Conservation (phyloP, 495 filamentous ascomycete species). For the Bacidia gigantensis region DNA sequence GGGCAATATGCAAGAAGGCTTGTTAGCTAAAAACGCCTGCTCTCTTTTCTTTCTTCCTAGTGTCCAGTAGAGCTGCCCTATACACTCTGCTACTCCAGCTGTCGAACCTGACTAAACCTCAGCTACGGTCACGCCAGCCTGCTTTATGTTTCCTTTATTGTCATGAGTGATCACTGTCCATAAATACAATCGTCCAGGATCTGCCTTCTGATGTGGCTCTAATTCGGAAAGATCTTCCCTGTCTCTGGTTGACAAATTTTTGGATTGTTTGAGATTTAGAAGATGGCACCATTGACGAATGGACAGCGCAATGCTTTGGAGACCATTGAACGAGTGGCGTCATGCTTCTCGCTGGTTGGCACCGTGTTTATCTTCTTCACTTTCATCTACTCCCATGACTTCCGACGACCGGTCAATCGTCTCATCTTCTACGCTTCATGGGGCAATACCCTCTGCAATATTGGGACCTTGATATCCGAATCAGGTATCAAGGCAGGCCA, state of each 20-base stretch:
- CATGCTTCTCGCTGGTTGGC: constrained; percentile 60
- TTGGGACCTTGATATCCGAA: constrained; percentile 61
- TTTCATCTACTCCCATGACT: constrained; percentile 44
- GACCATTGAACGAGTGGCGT: constrained; percentile 52
- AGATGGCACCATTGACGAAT: neutral
- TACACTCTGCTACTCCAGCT: neutral
- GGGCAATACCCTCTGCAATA: constrained; percentile 70
- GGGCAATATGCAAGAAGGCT: neutral
- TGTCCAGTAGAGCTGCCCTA: neutral
- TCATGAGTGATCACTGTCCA: neutral
- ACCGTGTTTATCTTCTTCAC: constrained; percentile 62
- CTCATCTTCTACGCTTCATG: constrained; percentile 77
- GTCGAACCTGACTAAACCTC: neutral
- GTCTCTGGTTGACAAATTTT: neutral
- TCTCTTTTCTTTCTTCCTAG: neutral
- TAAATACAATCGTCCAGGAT: neutral
- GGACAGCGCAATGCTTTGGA: constrained; percentile 30
- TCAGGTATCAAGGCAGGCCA: constrained; percentile 33
- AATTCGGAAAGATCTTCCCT: neutral
- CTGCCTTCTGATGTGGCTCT: neutral
- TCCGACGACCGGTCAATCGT: constrained; percentile 75
- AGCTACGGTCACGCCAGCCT: neutral
- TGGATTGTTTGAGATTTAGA: neutral
- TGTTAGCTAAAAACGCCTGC: neutral
- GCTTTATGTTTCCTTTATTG: neutral